Conservation (phyloP, 176 grass and related monocot genomes). For the Zea luxurians region DNA sequence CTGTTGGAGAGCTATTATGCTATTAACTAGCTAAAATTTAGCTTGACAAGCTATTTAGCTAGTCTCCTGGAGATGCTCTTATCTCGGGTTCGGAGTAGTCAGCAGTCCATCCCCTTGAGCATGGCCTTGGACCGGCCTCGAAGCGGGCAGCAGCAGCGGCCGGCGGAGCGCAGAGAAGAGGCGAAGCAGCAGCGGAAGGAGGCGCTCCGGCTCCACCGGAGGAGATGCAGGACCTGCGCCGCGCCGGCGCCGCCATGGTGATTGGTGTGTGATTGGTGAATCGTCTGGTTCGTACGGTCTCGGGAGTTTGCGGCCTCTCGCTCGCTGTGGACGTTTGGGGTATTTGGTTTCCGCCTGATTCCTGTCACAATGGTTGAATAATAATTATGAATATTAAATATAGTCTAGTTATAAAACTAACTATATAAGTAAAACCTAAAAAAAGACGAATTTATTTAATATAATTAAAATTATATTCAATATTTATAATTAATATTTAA, state of each 20-base stretch:
- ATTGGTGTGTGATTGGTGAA: background rate
- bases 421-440: too few relatives aligned
- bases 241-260: slow-evolving; percentile 36
- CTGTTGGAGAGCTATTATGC: too few relatives aligned
- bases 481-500: too few relatives aligned
- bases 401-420: too few relatives aligned
- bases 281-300: background rate
- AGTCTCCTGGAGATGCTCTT: too few relatives aligned
- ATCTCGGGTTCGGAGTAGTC: slow-evolving; percentile 78
- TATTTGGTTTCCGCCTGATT: too few relatives aligned
- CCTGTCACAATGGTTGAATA: too few relatives aligned
- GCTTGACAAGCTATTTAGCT: too few relatives aligned
- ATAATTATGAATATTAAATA: too few relatives aligned
- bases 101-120: slow-evolving; percentile 73
- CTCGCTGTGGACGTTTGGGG: background rate
- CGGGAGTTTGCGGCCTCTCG: background rate
- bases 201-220: slow-evolving; percentile 70
- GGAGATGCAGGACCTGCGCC: slow-evolving; percentile 66
- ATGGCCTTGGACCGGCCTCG: slow-evolving; percentile 55
- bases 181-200: slow-evolving; percentile 35
- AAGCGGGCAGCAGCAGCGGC: slow-evolving; percentile 15
- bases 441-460: too few relatives aligned
- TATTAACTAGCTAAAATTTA: too few relatives aligned
- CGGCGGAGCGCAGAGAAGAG: slow-evolving; percentile 50
- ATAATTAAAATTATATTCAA: too few relatives aligned